Evolutionary conservation across 2,329 filamentous ascomycete genomes (phyloP).

Genomic region (Aspergillus calidoustus): DNA sequence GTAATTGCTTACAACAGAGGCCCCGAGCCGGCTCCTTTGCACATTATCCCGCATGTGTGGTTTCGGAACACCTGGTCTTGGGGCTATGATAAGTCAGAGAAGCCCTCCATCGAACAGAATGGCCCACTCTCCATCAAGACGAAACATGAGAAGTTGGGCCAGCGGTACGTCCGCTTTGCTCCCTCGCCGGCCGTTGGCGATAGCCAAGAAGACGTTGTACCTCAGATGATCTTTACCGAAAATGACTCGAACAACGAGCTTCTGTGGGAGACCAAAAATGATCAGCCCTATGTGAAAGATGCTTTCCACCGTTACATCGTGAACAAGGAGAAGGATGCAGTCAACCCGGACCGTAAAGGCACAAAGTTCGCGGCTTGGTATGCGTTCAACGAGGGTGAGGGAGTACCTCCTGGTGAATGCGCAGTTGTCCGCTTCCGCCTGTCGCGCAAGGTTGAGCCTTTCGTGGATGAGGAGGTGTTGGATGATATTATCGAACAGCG

Average conservation of each 20-base stretch:
- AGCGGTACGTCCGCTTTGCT: constrained; percentile 81
- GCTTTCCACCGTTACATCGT: constrained; percentile 91
- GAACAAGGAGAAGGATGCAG: constrained; percentile 74
- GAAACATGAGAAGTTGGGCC: constrained; percentile 78
- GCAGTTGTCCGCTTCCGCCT: constrained; percentile 93
- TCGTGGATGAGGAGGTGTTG: constrained; percentile 89
- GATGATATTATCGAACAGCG: constrained; percentile 88
- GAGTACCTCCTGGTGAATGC: constrained; percentile 87
- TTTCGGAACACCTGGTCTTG: constrained; percentile 98
- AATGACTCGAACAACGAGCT: constrained; percentile 88
- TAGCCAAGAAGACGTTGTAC: constrained; percentile 80
- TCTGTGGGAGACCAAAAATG: constrained; percentile 79
- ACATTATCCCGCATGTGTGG: constrained; percentile 94
- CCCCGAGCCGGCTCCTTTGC: constrained; percentile 84
- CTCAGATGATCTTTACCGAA: constrained; percentile 87
- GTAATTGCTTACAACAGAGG: constrained; percentile 96
- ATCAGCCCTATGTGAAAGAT: constrained; percentile 87
- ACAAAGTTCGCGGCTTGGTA: constrained; percentile 95
- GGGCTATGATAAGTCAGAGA: constrained; percentile 78
- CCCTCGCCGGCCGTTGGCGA: constrained; percentile 85
- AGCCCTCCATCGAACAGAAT: constrained; percentile 74
- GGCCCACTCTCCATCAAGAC: constrained; percentile 73
- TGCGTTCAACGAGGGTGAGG: constrained; percentile 85
- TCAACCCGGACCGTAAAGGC: constrained; percentile 79
- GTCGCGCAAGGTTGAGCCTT: constrained; percentile 73